These are phyloP conservation scores for Kodamaea alishanica DNA, from an alignment of 1,139 yeast genomes.

Conservation along the genomic window DNA sequence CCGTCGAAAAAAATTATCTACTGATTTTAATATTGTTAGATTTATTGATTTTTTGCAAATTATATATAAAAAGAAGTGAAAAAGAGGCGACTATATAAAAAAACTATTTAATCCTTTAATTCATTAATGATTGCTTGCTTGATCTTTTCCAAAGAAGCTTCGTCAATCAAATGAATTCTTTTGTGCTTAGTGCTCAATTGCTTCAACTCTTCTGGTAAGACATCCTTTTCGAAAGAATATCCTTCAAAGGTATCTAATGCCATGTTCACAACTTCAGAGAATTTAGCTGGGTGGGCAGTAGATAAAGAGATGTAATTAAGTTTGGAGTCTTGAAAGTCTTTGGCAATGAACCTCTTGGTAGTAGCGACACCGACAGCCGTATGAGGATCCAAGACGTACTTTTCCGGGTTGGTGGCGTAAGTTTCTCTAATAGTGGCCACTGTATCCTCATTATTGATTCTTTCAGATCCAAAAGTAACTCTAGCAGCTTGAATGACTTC, in stretches of 20 bases:
- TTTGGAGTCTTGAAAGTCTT: conserved; percentile 40
- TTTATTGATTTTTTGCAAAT: too few species aligned
- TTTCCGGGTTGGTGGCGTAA: conserved; percentile 54
- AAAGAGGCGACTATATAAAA: neutral
- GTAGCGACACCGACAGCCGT: conserved; percentile 91
- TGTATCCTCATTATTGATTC: conserved; percentile 77
- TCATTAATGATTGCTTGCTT: conserved; percentile 73
- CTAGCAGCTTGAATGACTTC: conserved; percentile 65
- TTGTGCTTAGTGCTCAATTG: conserved; percentile 67
- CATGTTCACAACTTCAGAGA: conserved; percentile 88
- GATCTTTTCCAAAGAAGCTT: conserved; percentile 67
- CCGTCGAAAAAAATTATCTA: too few species aligned
- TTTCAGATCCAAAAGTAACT: conserved; percentile 68
- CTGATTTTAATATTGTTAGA: too few species aligned
- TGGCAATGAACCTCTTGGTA: conserved; percentile 56
- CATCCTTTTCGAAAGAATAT: conserved; percentile 83
- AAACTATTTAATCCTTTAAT: conserved; percentile 23
- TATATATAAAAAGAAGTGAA: too few species aligned
- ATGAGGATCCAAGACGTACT: conserved; percentile 93
- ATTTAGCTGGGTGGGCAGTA: conserved; percentile 98
- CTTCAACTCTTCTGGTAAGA: conserved; percentile 83
- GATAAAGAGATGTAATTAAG: conserved; percentile 74
- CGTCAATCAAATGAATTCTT: conserved; percentile 72
- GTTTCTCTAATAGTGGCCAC: conserved; percentile 67
- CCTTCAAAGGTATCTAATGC: conserved; percentile 64